phyloP scores from a whole-genome alignment of 208 protist genomes.

The Porcisia hertigi region DNA sequence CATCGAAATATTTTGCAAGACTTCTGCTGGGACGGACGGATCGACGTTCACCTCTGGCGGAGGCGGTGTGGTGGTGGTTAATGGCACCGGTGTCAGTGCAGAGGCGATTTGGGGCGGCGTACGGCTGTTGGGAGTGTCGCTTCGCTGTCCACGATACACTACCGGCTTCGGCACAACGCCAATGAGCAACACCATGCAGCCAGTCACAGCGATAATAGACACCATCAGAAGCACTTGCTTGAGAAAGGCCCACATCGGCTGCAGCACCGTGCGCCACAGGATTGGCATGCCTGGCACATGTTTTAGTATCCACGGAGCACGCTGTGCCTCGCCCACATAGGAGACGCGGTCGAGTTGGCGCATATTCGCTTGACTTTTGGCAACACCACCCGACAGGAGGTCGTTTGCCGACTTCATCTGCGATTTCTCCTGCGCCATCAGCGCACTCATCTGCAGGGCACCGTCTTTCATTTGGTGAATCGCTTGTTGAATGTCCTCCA shows the following conservation, averaged over 20 bases:
- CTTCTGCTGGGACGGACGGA: not conserved
- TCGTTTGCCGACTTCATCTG: constrained; percentile 37
- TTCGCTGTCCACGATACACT: constrained; percentile 7
- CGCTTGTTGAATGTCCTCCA: constrained; percentile 51
- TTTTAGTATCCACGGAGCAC: constrained; percentile 28
- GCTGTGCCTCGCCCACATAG: constrained; percentile 5
- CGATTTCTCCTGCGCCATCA: constrained; percentile 56
- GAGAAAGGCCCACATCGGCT: constrained; percentile 61
- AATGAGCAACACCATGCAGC: constrained; percentile 48
- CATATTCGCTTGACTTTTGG: constrained; percentile 35
- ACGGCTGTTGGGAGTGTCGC: not conserved
- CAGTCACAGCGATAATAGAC: constrained; percentile 42
- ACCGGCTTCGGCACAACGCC: constrained; percentile 39
- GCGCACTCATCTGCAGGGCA: constrained; percentile 52
- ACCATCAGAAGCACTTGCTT: constrained; percentile 51
- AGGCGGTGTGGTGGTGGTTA: not conserved
- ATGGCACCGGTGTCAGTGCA: not conserved
- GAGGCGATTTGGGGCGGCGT: not conserved
- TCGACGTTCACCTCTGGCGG: not conserved
- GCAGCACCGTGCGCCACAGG: constrained; percentile 51
- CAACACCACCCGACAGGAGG: constrained; percentile 53
- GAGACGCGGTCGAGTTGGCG: constrained; percentile 35
- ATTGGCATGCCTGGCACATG: constrained; percentile 46
- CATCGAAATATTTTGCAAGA: not conserved
- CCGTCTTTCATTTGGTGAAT: constrained; percentile 67